Base-by-base conservation (phyloP, 176 grass and related monocot species). In the Carex pumila region DNA sequence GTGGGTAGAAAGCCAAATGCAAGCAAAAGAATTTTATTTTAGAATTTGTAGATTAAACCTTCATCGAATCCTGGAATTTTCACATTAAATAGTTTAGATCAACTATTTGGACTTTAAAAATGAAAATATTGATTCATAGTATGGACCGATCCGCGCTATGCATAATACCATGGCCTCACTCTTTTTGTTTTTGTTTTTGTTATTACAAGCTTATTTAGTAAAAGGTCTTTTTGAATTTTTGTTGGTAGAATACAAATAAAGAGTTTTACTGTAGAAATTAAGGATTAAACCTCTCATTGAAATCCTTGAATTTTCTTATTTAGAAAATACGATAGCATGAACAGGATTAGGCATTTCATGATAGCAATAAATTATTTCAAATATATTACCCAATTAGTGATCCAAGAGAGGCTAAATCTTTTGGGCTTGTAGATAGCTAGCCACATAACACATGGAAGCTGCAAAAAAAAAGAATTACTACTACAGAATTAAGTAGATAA, bases 391-490 rank as follows among this genome's bases (percentile, higher is more conserved):
- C 92, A 97, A 86, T 97, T 97, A 15, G 84, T 34, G 78, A 86
- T 53, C 94, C 94, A 97, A n/a, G 94, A 97, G 47, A 97, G 81
- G 31, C 94, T 88, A 79, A 77, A 94, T 79, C 61, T 86, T 81
- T 10, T 97, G 3, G 94, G 94, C 80, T 94, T 97, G 90, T 91
- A 92, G 83, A 97, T 92, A 37, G 84, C 84, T 17, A 97, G 90
- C 94, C 94, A 97, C 88, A 97, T 94, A 43, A 94, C 43, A 59
- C 94, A 97, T 17, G 95, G 94, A 79, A 97, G 94, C 94, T 97
- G 88, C 34, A 82, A 80, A 12, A 41, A 45, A 15, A 5, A 81
- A 13, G 5, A 81, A 39, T 61, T 53, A 52, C 43, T 11, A 11
- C 47, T 47, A 83, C 41, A 45, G 0, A 45, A 8, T 45, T 31